Evolutionary conservation across 2,329 filamentous ascomycete genomes (phyloP).

Genomic region (Leptographium wingfieldii): DNA sequence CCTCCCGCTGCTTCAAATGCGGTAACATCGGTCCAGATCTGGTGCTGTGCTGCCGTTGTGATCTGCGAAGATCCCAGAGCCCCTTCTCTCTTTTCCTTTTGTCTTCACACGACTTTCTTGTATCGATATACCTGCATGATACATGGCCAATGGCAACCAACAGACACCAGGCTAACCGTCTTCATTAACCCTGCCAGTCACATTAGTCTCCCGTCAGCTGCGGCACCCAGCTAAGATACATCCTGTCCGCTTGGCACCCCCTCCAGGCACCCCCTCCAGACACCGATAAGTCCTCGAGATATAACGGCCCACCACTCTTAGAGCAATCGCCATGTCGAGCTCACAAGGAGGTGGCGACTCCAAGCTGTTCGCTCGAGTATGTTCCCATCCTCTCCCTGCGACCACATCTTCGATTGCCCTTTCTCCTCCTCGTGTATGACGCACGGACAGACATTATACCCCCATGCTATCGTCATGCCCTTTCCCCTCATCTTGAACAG

Average conservation of each 20-base stretch:
- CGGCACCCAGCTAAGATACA: not conserved
- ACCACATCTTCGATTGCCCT: not conserved
- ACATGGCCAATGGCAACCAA: not conserved
- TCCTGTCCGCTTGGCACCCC: not conserved
- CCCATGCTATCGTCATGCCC: no score
- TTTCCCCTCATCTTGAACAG: no score
- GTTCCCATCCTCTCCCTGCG: not conserved
- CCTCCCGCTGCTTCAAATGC: no score
- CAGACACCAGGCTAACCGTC: not conserved
- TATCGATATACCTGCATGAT: not conserved
- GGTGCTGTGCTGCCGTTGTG: no score
- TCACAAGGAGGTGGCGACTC: conserved; percentile 73
- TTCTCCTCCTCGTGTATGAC: not conserved
- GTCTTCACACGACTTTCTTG: not conserved
- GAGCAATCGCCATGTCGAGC: conserved; percentile 33
- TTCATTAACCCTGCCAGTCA: not conserved
- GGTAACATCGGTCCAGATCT: no score
- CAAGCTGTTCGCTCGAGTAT: conserved; percentile 97
- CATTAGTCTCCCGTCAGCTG: not conserved
- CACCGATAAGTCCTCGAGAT: not conserved
- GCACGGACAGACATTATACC: no score
- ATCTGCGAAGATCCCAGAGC: no score
- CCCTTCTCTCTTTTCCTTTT: not conserved
- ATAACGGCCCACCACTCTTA: not conserved
- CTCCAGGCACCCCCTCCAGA: not conserved